Percentiles rank a stretch among this genome's conserved stretches.
Conservation (phyloP, 2,329 filamentous ascomycete species). For the Alternaria conjuncta region DNA sequence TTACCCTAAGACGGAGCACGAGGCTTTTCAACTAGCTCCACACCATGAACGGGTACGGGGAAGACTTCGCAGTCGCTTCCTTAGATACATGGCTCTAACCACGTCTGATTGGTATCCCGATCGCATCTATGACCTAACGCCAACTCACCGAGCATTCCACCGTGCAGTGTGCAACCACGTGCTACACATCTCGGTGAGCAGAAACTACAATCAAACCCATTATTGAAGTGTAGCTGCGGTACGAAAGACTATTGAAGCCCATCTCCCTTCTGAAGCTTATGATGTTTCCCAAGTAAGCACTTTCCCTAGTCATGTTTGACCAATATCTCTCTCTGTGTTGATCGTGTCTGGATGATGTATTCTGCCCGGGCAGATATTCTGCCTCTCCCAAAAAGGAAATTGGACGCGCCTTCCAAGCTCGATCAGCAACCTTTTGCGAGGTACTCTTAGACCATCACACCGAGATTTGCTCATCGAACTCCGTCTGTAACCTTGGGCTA, state of each 20-base stretch:
- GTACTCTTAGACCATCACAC: not conserved
- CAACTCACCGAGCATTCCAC: constrained; percentile 10
- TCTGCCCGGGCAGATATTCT: constrained; percentile 5
- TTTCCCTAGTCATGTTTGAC: not conserved
- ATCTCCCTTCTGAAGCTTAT: not conserved
- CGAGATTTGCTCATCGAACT: not conserved
- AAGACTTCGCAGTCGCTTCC: not conserved
- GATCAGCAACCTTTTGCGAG: not conserved
- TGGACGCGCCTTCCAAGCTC: not conserved
- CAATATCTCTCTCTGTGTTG: not conserved
- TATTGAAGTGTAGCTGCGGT: not conserved
- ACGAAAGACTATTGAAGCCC: not conserved
- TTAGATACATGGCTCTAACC: constrained; percentile 3
- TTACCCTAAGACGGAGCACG: constrained; percentile 8
- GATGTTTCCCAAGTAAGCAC: not conserved
- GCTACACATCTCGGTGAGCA: not conserved
- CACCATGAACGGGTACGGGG: not conserved
- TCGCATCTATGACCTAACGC: not conserved
- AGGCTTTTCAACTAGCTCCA: not conserved
- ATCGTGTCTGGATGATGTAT: not conserved
- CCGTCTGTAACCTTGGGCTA: not conserved
- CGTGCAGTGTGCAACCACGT: not conserved
- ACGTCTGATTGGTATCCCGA: constrained; percentile 2
- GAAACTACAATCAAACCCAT: not conserved
- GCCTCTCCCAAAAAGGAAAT: not conserved